Evolutionary conservation across 2,329 filamentous ascomycete species (phyloP), one percentile per base, ranked within the genome.

Genomic region (Fusarium albosuccineum): DNA sequence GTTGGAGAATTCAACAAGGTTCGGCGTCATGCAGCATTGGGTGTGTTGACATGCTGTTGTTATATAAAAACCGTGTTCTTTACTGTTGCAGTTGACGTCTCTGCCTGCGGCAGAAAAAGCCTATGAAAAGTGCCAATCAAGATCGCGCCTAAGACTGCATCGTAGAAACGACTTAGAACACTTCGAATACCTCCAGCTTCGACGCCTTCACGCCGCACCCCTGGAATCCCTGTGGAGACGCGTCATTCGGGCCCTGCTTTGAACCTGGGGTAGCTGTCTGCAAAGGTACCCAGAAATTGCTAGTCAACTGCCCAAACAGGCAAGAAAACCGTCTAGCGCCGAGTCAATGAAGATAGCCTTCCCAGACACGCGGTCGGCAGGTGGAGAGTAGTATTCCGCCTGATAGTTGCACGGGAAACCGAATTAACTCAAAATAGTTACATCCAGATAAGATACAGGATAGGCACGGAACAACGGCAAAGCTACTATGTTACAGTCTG

Each of bases 241-340:
- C 10, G 42, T 13, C 51, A 62, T 64, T 41, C 30, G n/a, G 30
- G 8, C 61, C 61, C 14, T 44, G 42, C n/a, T 10, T 44, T 41
- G 57, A 62, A 64, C 46, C 52, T 40, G 45, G 45, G 45, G 45
- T 49, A 49, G 14, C 8, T 49, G 8, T 22, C 4, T 11, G 2
- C 30, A 33, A 60, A n/a, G 30, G 9, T 27, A 11, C 11, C 5
- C 9, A n/a, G 42, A n/a, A 52, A 36, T 34, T 62, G 61, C 61
- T 58, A 58, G 60, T 39, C 22, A 49, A 50, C 48, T 62, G 26
- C 61, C 61, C 27, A 6, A 64, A 49, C 14, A 22, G 52, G 61
- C 39, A 49, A 49, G 29, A 49, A 49, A 36, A 49, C 34, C 29
- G 45, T 16, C 45, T 30, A 49, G 30, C 30, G 10, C 30, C 22